Base-by-base conservation (phyloP, 768 basidiomycete species). In the Boletus bicolor region DNA sequence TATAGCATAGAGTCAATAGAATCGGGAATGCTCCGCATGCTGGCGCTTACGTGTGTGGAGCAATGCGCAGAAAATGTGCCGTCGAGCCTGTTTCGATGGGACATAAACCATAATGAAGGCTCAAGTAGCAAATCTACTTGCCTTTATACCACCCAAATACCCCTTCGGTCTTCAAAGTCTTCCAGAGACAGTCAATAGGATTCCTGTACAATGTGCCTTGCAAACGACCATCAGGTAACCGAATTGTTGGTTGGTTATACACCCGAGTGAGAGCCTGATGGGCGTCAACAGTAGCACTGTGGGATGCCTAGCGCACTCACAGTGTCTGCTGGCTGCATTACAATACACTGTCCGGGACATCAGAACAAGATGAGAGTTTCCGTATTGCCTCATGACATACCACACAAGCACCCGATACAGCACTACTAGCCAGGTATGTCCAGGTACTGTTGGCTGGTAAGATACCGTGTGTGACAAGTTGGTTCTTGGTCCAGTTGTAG, bases 101-200 rank as follows among this genome's bases (percentile, higher is more conserved):
- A 48, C 10, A 35, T 63, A 17, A 60, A 28, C 24, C 7, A n/a
- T 2, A 9, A 7, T 4, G 56, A 39, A 14, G 14, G 39, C 28
- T 36, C 15, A 26, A 3, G 2, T 6, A 12, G 5, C 10, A 38
- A 30, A 10, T 48, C 5, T 37, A 59, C 64, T 48, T 60, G 83
- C 93, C 95, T 77, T 98, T 98, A 76, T 99, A 99, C 89, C 89
- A 91, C n/a, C 93, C 97, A 24, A 82, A 77, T 10, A 93, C 73
- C 34, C 97, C 97, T 74, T 99, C 97, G 0, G 87, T 77, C 68
- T 86, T 86, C 61, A 91, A 81, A 0, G 97, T 99, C 78, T 97
- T 98, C 91, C 90, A 96, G 48, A 99, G 76, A 74, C 96, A 98
- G 64, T 98, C 94, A 64, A 98, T 86, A 4, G 95, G 95, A 66